phyloP scores from a whole-genome alignment of 768 basidiomycete genomes.

The Collybia sp. region DNA sequence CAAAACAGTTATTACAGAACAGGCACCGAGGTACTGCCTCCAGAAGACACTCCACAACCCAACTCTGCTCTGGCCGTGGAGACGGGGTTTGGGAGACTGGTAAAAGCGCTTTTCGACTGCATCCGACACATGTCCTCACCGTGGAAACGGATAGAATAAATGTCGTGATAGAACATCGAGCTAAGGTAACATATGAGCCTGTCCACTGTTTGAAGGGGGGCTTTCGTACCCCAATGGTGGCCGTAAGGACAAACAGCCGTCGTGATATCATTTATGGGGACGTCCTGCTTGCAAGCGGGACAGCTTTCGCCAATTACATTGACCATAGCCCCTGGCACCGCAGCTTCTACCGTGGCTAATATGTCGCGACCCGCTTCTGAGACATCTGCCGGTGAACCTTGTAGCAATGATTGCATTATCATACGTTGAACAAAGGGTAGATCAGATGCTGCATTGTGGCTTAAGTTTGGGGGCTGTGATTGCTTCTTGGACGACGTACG shows the following conservation, averaged over 20 bases:
- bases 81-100: conserved; percentile 49
- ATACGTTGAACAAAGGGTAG: conserved; percentile 62
- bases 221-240: conserved; percentile 68
- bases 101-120: conserved; percentile 74
- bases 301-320: conserved; percentile 56
- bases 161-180: conserved; percentile 76
- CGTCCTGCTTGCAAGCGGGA: conserved; percentile 63
- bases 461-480: conserved; percentile 5
- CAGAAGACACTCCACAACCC: conserved; percentile 61
- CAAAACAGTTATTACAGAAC: conserved; percentile 66
- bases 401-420: conserved; percentile 53
- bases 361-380: conserved; percentile 28
- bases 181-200: conserved; percentile 30
- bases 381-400: conserved; percentile 39
- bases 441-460: conserved; percentile 41
- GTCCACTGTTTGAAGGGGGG: not conserved
- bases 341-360: conserved; percentile 19
- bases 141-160: conserved; percentile 75
- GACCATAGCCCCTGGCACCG: conserved; percentile 23
- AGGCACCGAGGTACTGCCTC: conserved; percentile 66
- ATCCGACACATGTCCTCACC: conserved; percentile 79
- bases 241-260: conserved; percentile 64
- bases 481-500: conserved; percentile 28
- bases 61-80: conserved; percentile 45
- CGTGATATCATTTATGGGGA: conserved; percentile 57